These are phyloP conservation scores for Apiospora aurea DNA, from an alignment of 2,329 filamentous ascomycete species.

Conservation along the genomic window DNA sequence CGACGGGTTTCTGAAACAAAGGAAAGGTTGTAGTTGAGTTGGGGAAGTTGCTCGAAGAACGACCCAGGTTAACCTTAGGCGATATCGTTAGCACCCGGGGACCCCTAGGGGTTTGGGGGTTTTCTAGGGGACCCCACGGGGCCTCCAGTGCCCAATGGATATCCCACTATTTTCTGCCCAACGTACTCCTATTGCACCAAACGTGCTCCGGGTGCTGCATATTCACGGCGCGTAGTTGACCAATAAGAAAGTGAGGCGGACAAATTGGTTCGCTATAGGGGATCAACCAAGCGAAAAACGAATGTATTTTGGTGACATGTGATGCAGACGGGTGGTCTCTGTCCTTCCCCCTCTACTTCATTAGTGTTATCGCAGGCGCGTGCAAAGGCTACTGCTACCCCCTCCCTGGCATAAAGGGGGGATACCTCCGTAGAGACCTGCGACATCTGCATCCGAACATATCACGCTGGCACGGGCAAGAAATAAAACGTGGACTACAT, in stretches of 20 bases:
- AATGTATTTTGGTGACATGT: not conserved
- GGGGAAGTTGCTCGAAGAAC: not conserved
- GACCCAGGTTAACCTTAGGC: no score
- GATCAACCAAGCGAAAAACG: not conserved
- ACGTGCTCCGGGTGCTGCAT: not conserved
- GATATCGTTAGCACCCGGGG: not conserved
- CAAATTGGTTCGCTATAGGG: not conserved
- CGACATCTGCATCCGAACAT: not conserved
- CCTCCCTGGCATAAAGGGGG: no score
- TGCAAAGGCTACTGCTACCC: not conserved
- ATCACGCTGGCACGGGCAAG: not conserved
- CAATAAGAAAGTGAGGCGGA: not conserved
- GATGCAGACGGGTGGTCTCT: not conserved
- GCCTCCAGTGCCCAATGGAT: not conserved
- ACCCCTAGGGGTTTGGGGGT: no score
- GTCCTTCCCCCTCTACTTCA: not conserved
- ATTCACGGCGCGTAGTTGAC: not conserved
- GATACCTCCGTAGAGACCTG: not conserved
- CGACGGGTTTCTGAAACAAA: not conserved
- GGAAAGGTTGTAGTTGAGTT: not conserved
- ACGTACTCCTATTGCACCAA: slow-evolving; percentile 7
- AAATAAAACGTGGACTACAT: not conserved
- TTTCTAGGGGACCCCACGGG: not conserved
- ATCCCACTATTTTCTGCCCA: not conserved
- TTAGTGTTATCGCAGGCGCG: not conserved